Evolutionary conservation across 176 grass and related monocot species (phyloP), one percentile per base, ranked within the genome.

Genomic region (Rhipidocladum racemiflorum): DNA sequence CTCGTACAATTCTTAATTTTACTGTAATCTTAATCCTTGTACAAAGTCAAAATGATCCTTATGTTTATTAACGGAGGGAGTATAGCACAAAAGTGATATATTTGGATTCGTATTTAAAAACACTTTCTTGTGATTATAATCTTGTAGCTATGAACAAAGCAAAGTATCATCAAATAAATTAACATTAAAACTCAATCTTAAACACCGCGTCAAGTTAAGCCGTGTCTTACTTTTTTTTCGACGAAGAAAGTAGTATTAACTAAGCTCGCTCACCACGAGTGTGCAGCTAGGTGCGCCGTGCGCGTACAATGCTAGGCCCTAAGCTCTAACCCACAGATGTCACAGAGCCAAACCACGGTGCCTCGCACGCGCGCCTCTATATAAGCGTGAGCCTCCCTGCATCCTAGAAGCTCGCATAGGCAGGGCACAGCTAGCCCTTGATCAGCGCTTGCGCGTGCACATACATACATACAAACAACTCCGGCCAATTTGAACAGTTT

Each of bases 231-330:
- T 3, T 34, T 34, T 34, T 34, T 34, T 34, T 34, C 32, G 4
- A 34, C 32, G 2, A 34, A 34, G 32, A 34, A 34, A 34, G 32
- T n/a, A n/a, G n/a, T n/a, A n/a, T n/a, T 9, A 59, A 2, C 30
- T 16, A 17, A n/a, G 62, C 49, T 75, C 20, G 61, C 29, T 53
- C 54, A 65, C 39, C 68, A 84, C 81, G 74, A 59, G 63, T 7
- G 70, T 61, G 21, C 77, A 9, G 36, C 35, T n/a, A 24, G 16
- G 16, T 15, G 21, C 50, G 42, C n/a, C n/a, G n/a, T n/a, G n/a
- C 46, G 15, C 8, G 15, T n/a, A 9, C 42, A 4, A 4, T 27
- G 25, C 25, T 42, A 9, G 28, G 39, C 29, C 21, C 65, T 2
- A 32, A 23, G 8, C 38, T 50, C 55, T 13, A 9, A 20, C 9